Evolutionary conservation across 2,329 filamentous ascomycete genomes (phyloP).

Genomic region (Talaromyces amestolkiae): DNA sequence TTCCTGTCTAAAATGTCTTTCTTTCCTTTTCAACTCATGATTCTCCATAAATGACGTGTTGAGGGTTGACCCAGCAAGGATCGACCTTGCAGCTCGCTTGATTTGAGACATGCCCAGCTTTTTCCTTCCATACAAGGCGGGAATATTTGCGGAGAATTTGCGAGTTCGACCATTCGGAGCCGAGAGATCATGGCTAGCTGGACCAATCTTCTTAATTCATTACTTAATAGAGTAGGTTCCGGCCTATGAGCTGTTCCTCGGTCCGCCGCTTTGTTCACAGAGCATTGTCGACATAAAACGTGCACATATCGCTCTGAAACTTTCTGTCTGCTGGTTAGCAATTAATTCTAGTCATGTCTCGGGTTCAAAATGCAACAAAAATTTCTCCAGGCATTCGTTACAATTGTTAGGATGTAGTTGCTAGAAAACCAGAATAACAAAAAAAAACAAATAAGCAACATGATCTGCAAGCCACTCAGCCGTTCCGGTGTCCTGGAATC

Average conservation of each 20-base stretch:
- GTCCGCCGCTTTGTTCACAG: background rate
- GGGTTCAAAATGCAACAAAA: too few relatives aligned
- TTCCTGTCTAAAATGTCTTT: background rate
- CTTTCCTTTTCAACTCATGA: background rate
- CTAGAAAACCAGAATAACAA: background rate
- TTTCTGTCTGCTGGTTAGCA: background rate
- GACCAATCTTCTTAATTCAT: background rate
- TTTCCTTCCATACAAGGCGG: background rate
- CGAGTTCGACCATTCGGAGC: background rate
- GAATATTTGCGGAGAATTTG: background rate
- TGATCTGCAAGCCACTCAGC: constrained; percentile 6
- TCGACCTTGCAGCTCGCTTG: background rate
- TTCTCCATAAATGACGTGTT: constrained; percentile 5
- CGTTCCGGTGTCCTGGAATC: background rate
- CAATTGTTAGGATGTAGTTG: background rate
- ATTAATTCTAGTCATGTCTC: background rate
- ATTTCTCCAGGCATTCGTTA: background rate
- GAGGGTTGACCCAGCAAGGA: background rate
- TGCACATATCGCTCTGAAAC: background rate
- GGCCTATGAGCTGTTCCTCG: background rate
- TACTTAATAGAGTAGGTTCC: background rate
- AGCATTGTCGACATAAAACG: background rate
- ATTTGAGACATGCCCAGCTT: constrained; percentile 6
- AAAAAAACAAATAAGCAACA: constrained; percentile 10
- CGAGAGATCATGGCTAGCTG: background rate